Evolutionary conservation across 1,139 yeast genomes (phyloP).

Genomic region (Lodderomyces oxycetoniae): DNA sequence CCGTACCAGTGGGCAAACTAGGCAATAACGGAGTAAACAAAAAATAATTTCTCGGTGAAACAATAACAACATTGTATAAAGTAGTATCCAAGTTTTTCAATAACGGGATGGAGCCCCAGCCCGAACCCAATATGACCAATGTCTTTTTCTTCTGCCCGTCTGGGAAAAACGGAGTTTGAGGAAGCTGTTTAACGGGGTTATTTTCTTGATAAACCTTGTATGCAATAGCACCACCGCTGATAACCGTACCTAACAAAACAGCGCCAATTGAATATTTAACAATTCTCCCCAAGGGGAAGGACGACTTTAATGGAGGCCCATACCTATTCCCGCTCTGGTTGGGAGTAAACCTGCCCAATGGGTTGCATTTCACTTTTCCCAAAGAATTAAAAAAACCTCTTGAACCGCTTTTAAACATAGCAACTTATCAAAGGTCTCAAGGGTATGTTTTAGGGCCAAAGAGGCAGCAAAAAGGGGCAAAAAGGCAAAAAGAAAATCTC

Average conservation of each 20-base stretch:
- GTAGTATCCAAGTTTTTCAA: constrained; percentile 83
- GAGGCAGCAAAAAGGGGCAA: too few relatives aligned
- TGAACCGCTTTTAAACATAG: too few relatives aligned
- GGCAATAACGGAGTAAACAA: constrained; percentile 92
- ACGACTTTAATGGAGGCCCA: constrained; percentile 4
- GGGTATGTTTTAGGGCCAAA: too few relatives aligned
- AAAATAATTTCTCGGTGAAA: constrained; percentile 93
- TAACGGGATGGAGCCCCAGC: constrained; percentile 88
- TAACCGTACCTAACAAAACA: constrained; percentile 26
- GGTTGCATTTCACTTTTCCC: too few relatives aligned
- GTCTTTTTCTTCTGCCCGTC: constrained; percentile 81
- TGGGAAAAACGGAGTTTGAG: constrained; percentile 54
- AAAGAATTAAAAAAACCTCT: too few relatives aligned
- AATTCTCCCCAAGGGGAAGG: constrained; percentile 18
- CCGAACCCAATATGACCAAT: constrained; percentile 84
- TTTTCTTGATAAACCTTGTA: constrained; percentile 59
- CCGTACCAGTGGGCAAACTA: constrained; percentile 89
- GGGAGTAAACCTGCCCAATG: too few relatives aligned
- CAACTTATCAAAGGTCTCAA: too few relatives aligned
- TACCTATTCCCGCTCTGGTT: not conserved
- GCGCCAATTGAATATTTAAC: constrained; percentile 31
- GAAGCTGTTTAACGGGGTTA: constrained; percentile 52
- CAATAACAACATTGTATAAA: constrained; percentile 79
- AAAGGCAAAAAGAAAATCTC: too few relatives aligned
- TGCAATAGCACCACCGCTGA: constrained; percentile 45